Conservation (phyloP, 1,284 basidiomycete genomes). For the Clitocybe nebularis region DNA sequence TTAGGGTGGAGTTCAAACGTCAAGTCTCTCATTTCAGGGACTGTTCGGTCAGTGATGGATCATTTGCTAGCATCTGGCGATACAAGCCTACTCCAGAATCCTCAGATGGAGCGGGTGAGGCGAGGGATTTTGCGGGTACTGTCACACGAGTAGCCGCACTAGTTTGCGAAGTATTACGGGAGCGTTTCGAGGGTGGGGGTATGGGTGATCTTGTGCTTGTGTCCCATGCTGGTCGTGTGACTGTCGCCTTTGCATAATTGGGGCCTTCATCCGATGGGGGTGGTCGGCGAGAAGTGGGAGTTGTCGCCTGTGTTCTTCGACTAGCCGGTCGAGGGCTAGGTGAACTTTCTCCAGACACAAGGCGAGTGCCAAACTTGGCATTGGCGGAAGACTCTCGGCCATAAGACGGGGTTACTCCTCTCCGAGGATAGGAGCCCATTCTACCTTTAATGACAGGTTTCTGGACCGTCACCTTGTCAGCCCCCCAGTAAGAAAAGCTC, state of each 20-base stretch:
- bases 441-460: slow-evolving; percentile 63
- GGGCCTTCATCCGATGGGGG: slow-evolving; percentile 49
- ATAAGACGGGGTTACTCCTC: slow-evolving; percentile 54
- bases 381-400: slow-evolving; percentile 78
- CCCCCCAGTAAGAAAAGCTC: slow-evolving; percentile 89
- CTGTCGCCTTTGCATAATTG: slow-evolving; percentile 62
- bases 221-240: slow-evolving; percentile 69
- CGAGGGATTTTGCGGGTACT: slow-evolving; percentile 46
- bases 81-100: slow-evolving; percentile 81
- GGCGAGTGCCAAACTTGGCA: slow-evolving; percentile 77
- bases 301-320: slow-evolving; percentile 51
- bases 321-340: slow-evolving; percentile 55
- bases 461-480: slow-evolving; percentile 81
- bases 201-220: slow-evolving; percentile 50
- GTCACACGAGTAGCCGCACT: slow-evolving; percentile 45
- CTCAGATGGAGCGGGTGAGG: slow-evolving; percentile 76
- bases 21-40: slow-evolving; percentile 30
- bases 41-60: slow-evolving; percentile 61
- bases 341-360: slow-evolving; percentile 54
- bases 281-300: slow-evolving; percentile 45
- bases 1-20: slow-evolving; percentile 7
- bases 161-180: slow-evolving; percentile 69
- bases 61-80: slow-evolving; percentile 71
- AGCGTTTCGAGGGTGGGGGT: slow-evolving; percentile 46
- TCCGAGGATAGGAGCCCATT: slow-evolving; percentile 37